Percentiles rank a stretch among this genome's conserved stretches.
These are phyloP conservation scores for Heritiera fomes DNA, from an alignment of 345 rosid genomes.

Conservation along the genomic window DNA sequence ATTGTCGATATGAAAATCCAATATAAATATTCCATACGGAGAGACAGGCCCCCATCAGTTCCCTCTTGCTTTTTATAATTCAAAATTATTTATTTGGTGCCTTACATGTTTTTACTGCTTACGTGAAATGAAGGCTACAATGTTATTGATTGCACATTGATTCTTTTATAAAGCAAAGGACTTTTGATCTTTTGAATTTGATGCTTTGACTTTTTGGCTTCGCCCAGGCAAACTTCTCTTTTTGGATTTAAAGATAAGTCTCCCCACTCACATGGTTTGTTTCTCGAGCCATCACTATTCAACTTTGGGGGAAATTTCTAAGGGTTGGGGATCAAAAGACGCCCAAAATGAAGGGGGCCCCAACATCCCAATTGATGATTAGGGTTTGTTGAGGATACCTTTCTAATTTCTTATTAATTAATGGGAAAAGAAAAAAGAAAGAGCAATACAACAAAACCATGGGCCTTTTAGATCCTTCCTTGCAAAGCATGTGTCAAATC, in stretches of 20 bases:
- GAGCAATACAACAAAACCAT: conserved; percentile 25
- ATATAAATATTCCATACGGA: neutral
- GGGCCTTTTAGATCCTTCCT: conserved; percentile 42
- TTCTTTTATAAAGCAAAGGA: conserved; percentile 26
- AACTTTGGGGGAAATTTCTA: conserved; percentile 36
- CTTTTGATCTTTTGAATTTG: conserved; percentile 41
- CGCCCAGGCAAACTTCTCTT: conserved; percentile 46
- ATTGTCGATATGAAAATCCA: neutral
- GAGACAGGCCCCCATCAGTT: neutral
- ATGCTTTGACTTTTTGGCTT: conserved; percentile 56
- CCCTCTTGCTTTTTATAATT: conserved; percentile 9
- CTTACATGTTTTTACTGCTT: conserved; percentile 6
- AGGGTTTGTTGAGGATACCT: conserved; percentile 42
- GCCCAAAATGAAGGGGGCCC: conserved; percentile 37
- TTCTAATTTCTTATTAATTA: conserved; percentile 4
- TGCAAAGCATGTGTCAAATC: conserved; percentile 41
- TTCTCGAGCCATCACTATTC: conserved; percentile 44
- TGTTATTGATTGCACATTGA: conserved; percentile 17
- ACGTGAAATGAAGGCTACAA: conserved; percentile 31
- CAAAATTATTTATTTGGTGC: neutral
- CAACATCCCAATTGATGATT: conserved; percentile 41
- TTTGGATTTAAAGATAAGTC: conserved; percentile 52
- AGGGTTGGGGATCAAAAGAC: conserved; percentile 36
- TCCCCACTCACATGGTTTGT: conserved; percentile 64
- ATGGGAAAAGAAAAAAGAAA: neutral